Evolutionary conservation across 257 asterid genomes (phyloP), one percentile per base, ranked within the genome.

Genomic region (Anisodus acutangulus): DNA sequence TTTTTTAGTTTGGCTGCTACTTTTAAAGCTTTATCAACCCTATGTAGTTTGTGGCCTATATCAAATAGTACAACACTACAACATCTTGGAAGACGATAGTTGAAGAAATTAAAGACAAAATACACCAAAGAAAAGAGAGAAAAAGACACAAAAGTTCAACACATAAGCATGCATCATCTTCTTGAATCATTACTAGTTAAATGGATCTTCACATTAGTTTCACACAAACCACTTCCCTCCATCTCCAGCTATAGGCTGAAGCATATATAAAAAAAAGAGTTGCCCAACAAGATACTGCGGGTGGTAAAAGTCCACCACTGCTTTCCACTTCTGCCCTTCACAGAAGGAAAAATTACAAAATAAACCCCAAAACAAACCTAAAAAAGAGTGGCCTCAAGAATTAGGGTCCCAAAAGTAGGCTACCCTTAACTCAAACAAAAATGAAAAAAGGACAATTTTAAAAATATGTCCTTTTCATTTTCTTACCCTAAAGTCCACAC

Each of bases 401-500:
- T 81, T 31, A 83, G 82, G 87, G 82, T 31, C 80, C 76, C 83
- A 31, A 31, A 31, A 31, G 35, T 31, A 31, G 35, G 35, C 35
- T 31, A 31, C 35, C 35, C 35, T 31, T 31, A 31, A 31, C 1
- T 31, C 35, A 31, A 31, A 31, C 35, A 31, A 31, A 31, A 31
- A 31, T 31, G 35, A 37, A 69, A 39, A 45, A 82, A 83, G 87
- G 90, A 82, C 89, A 84, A 88, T 88, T 79, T 84, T 85, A 89
- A 91, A 22, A 89, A 90, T 89, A 84, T 83, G 95, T 86, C 92
- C 91, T 87, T 69, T 64, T 69, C 59, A 81, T 60, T 85, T 84
- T 60, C 47, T 64, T 37, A 74, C 80, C 85, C 82, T 11, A 53
- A 80, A 62, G 83, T 26, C 87, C 89, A 86, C 47, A 58, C n/a